phyloP scores from a whole-genome alignment of 208 protist species.

The Crithidia bombi region DNA sequence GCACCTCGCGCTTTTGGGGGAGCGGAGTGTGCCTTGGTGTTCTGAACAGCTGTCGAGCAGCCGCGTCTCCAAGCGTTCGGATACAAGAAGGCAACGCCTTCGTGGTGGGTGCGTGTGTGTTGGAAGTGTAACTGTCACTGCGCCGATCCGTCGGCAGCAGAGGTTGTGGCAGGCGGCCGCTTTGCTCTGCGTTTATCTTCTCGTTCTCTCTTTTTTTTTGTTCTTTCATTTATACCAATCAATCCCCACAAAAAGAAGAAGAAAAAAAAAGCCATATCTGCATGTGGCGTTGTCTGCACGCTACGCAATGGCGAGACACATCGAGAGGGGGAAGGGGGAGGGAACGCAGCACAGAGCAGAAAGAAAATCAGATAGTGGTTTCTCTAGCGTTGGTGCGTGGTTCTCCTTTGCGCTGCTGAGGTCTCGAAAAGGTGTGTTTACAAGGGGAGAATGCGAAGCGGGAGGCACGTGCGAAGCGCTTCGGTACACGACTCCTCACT shows the following conservation, averaged over 20 bases:
- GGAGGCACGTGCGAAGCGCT: no score
- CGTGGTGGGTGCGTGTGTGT: background rate
- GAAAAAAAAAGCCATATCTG: no score
- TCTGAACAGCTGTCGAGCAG: background rate
- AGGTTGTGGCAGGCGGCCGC: conserved; percentile 7
- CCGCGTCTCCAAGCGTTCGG: background rate
- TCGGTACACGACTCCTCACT: no score
- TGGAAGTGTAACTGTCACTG: background rate
- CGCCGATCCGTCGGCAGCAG: background rate
- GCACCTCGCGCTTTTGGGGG: background rate
- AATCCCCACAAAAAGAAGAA: conserved; percentile 6
- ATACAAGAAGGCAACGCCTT: background rate
- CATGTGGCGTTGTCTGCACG: no score
- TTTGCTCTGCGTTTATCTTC: background rate
- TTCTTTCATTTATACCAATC: conserved; percentile 6
- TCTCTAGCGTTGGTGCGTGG: no score
- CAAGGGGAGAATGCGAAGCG: no score
- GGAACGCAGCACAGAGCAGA: no score
- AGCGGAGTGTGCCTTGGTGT: background rate
- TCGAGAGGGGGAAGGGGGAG: no score
- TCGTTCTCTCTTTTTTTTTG: background rate
- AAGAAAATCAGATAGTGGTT: no score
- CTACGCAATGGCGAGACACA: no score
- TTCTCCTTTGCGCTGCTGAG: no score
- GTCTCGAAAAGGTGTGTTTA: no score